Evolutionary conservation across 352 stramenopile species (phyloP), one percentile per base, ranked within the genome.

Genomic region (Globisporangium emineosum): DNA sequence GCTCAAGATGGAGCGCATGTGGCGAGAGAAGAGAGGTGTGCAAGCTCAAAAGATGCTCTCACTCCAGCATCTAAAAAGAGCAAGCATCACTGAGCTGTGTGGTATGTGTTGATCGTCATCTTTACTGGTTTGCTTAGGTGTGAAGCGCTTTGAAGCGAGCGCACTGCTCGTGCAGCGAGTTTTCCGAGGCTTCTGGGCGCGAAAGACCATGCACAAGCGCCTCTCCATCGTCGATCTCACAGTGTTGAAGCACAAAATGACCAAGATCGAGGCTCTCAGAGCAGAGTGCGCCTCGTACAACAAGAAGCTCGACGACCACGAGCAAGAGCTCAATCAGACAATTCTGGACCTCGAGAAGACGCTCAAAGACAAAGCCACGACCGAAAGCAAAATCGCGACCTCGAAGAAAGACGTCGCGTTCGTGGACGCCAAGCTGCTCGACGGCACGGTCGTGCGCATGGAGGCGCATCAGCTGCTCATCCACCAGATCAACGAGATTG

Each of bases 101-200:
- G n/a, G n/a, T n/a, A n/a, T n/a, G n/a, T n/a, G n/a, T 53, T 25
- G 19, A 32, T 17, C 30, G 7, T 32, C 5, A 8, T 9, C 19
- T 21, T 5, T 52, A 6, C 25, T 21, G 6, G 6, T 56, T 37
- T 2, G 2, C 37, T 13, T 10, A 75, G 70, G 57, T 5, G 54
- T 69, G n/a, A 45, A 58, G 51, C 66, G 52, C 1, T 76, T 86
- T 29, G 73, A 80, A 52, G 65, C 56, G 25, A 73, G 61, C 10
- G 71, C 77, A 9, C 40, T 72, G 19, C 58, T 65, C 5, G 77
- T 90, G 17, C 79, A 90, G 60, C 71, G 76, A 10, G 42, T 78
- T 6, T 83, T 79, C 35, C 77, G 79, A 17, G 77, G 78, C 25
- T 73, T 72, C 55, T 68, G 72, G 15, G 57, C 75, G 1, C 64